Percentiles rank a stretch among this genome's conserved stretches.
Evolutionary conservation across 192 early-diverging fungal species (phyloP).

Genomic region (Phycomyces blakesleeanus): DNA sequence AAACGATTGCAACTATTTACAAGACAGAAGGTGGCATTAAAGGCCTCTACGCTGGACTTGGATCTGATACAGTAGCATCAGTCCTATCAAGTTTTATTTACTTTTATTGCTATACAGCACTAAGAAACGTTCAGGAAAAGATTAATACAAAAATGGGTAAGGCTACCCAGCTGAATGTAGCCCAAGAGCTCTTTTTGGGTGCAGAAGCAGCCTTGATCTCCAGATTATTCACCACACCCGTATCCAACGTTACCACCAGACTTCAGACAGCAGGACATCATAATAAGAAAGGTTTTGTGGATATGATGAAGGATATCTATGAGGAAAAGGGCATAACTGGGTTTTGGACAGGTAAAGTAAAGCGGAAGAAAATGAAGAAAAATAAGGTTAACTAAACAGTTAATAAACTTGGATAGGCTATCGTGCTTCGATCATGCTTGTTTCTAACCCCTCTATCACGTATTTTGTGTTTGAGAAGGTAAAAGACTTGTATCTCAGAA

Average conservation of each 20-base stretch:
- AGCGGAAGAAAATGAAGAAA: neutral
- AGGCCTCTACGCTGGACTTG: conserved; percentile 43
- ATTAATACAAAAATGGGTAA: conserved; percentile 27
- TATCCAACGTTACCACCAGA: conserved; percentile 46
- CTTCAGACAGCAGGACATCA: conserved; percentile 35
- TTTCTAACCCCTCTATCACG: conserved; percentile 49
- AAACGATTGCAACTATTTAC: conserved; percentile 20
- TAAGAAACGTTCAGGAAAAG: conserved; percentile 43
- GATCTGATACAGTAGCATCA: conserved; percentile 45
- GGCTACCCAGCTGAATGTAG: conserved; percentile 31
- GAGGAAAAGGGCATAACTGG: conserved; percentile 42
- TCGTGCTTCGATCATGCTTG: conserved; percentile 42
- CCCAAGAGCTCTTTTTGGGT: conserved; percentile 49
- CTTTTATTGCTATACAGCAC: conserved; percentile 46
- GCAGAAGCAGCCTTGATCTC: conserved; percentile 48
- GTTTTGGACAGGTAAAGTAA: conserved; percentile 40
- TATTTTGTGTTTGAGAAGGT: conserved; percentile 50
- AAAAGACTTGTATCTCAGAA: conserved; percentile 24
- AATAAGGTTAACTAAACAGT: neutral
- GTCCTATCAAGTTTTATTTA: conserved; percentile 49
- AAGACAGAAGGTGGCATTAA: conserved; percentile 38
- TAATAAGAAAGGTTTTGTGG: conserved; percentile 22
- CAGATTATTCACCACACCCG: conserved; percentile 47
- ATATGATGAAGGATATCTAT: conserved; percentile 34
- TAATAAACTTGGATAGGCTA: conserved; percentile 33